Conservation (phyloP, 2,329 filamentous ascomycete species). For the Plectosphaerella plurivora region DNA sequence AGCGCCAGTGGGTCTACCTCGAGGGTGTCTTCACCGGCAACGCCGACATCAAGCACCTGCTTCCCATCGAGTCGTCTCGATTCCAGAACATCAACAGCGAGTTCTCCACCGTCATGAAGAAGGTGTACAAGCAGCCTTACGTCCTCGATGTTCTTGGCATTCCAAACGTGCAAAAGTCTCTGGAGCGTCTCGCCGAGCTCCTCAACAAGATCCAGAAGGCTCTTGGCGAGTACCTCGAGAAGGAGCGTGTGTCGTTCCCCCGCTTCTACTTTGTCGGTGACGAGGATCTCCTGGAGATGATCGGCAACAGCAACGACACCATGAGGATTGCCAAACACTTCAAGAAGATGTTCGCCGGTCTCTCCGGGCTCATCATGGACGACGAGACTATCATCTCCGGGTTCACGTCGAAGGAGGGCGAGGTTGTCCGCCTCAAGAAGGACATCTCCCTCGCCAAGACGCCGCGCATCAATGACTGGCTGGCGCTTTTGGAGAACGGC, state of each 20-base stretch:
- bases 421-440: slow-evolving; percentile 81
- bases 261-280: slow-evolving; percentile 99
- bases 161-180: slow-evolving; percentile 88
- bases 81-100: slow-evolving; percentile 99
- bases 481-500: slow-evolving; percentile 83
- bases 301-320: slow-evolving; percentile 98
- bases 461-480: slow-evolving; percentile 97
- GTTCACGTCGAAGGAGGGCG: slow-evolving; percentile 92
- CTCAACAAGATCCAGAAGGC: slow-evolving; percentile 99
- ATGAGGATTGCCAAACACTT: slow-evolving; percentile 96
- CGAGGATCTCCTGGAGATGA: slow-evolving; percentile 97
- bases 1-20: slow-evolving; percentile 98
- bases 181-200: slow-evolving; percentile 93
- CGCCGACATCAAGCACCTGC: slow-evolving; percentile 94
- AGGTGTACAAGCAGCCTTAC: slow-evolving; percentile 93
- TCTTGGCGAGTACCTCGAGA: slow-evolving; percentile 95
- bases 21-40: slow-evolving; percentile 99
- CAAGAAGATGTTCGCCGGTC: slow-evolving; percentile 99
- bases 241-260: slow-evolving; percentile 94
- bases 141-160: slow-evolving; percentile 96
- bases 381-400: slow-evolving; percentile 86
- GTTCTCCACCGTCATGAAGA: slow-evolving; percentile 99
- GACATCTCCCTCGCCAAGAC: slow-evolving; percentile 91
- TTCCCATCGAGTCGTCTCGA: slow-evolving; percentile 91
- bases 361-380: slow-evolving; percentile 86